Percentiles rank a stretch among this genome's conserved stretches.
Evolutionary conservation across 768 basidiomycete species (phyloP).

Genomic region (Lactarius evosmus): DNA sequence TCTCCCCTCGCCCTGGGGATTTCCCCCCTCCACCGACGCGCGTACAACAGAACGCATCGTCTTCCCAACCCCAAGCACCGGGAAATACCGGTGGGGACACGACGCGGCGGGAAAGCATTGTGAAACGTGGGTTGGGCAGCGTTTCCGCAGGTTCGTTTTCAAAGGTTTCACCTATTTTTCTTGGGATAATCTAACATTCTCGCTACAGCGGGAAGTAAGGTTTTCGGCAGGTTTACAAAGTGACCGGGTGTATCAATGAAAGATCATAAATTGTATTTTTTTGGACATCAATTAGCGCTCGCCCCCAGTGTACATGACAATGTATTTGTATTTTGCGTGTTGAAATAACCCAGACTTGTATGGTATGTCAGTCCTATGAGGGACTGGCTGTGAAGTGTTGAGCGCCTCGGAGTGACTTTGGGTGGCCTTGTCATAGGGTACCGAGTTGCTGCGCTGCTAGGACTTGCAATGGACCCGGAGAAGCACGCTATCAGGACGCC

Average conservation of each 20-base stretch:
- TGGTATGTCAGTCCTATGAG: neutral
- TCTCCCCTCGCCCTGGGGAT: neutral
- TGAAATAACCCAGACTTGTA: neutral
- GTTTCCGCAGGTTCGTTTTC: conserved; percentile 21
- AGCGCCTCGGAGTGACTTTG: neutral
- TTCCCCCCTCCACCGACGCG: neutral
- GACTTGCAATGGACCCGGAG: neutral
- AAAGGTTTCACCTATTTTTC: neutral
- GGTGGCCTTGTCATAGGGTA: neutral
- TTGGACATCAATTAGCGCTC: neutral
- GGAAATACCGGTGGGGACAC: neutral
- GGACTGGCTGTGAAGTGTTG: neutral
- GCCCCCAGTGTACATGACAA: neutral
- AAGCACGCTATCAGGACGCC: too few relatives aligned
- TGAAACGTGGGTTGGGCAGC: neutral
- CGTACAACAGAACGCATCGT: conserved; percentile 8
- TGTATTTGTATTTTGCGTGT: neutral
- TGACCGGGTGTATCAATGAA: neutral
- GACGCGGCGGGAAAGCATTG: neutral
- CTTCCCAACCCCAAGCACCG: neutral
- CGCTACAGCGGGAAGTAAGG: conserved; percentile 14
- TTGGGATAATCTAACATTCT: neutral
- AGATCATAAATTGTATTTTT: neutral
- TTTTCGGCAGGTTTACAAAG: conserved; percentile 15
- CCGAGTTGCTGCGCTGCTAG: neutral